Base-by-base conservation (phyloP, 495 filamentous ascomycete species). In the Sporormia fimetaria region DNA sequence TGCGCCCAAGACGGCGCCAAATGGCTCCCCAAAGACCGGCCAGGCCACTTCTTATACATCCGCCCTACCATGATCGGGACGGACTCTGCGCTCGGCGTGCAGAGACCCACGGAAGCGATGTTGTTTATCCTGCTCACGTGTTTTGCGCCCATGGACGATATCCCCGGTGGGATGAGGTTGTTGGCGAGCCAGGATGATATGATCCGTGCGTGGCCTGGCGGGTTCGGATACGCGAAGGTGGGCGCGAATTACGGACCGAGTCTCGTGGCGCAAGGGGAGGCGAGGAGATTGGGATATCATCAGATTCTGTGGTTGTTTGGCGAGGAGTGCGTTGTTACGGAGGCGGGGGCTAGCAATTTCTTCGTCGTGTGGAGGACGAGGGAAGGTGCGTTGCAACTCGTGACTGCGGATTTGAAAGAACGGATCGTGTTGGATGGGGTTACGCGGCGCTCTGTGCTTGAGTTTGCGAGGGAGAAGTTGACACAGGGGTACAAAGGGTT, bases 231-330 rank as follows among this genome's bases (percentile, higher is more conserved):
- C 49, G 84, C 84, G 33, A 94, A 94, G 63, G 75, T 94, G 8
- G 85, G 85, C 32, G 87, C 86, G 18, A 94, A 94, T 67, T 94
- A 94, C 58, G 87, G 85, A 0, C 87, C 87, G 5, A 75, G 69
- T 17, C 65, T 94, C 27, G 68, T 81, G 41, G 79, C 84, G 1
- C 83, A 87, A 29, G 66, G 69, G 25, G 77, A 84, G 57, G 87
- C 87, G 6, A 63, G 70, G 40, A 67, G 63, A 8, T 58, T 68
- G 39, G 87, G 87, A 3, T 94, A 76, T 49, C 71, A 87, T 52
- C 87, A 94, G 67, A 80, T 93, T 21, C 71, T 94, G n/a, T 94
- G 87, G 87, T 69, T 94, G 34, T 86, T 88, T 47, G 83, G 81
- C 2, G 60, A 68, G 31, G 65, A 86, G 29, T 72, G 75, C 9